A percentile compares a stretch with the other conserved stretches of the same genome.
phyloP scores from a whole-genome alignment of 1,284 basidiomycete genomes.

The Trametes pubescens region DNA sequence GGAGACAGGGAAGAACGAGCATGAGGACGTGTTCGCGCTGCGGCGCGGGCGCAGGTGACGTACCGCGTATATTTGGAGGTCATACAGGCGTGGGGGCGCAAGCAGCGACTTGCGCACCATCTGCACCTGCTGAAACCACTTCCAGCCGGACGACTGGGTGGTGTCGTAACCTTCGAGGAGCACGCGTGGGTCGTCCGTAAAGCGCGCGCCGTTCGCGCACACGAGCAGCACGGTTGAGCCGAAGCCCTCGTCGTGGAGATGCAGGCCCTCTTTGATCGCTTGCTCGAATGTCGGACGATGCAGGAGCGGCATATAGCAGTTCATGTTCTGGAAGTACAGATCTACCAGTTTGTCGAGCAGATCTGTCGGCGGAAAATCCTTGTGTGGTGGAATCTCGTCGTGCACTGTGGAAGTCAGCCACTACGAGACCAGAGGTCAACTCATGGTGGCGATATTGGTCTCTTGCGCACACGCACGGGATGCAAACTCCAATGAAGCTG shows the following conservation, averaged over 20 bases:
- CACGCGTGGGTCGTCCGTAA: slow-evolving; percentile 72
- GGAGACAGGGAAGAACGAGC: slow-evolving; percentile 4
- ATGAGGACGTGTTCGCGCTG: slow-evolving; percentile 1
- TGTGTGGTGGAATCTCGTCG: slow-evolving; percentile 41
- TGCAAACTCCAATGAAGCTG: slow-evolving; percentile 42
- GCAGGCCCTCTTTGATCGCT: slow-evolving; percentile 63
- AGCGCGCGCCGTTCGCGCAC: slow-evolving; percentile 78
- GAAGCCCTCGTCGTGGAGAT: slow-evolving; percentile 68
- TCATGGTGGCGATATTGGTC: too few species aligned
- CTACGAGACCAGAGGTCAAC: slow-evolving; percentile 23
- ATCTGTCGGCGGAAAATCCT: slow-evolving; percentile 67
- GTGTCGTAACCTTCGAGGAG: slow-evolving; percentile 54
- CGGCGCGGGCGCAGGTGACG: slow-evolving; percentile 21
- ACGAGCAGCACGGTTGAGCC: slow-evolving; percentile 76
- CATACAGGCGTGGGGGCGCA: slow-evolving; percentile 67
- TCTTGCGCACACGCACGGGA: slow-evolving; percentile 35
- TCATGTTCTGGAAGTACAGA: slow-evolving; percentile 72
- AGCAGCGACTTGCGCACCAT: slow-evolving; percentile 64
- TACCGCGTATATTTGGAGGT: slow-evolving; percentile 68
- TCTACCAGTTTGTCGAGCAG: slow-evolving; percentile 69
- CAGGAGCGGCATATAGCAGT: slow-evolving; percentile 74
- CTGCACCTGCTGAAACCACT: slow-evolving; percentile 73
- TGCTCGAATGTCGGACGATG: slow-evolving; percentile 80
- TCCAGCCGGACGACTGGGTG: slow-evolving; percentile 77
- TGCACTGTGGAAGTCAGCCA: slow-evolving; percentile 46